Evolutionary conservation across 2,329 filamentous ascomycete species (phyloP).

Genomic region (Aspergillus sp.): DNA sequence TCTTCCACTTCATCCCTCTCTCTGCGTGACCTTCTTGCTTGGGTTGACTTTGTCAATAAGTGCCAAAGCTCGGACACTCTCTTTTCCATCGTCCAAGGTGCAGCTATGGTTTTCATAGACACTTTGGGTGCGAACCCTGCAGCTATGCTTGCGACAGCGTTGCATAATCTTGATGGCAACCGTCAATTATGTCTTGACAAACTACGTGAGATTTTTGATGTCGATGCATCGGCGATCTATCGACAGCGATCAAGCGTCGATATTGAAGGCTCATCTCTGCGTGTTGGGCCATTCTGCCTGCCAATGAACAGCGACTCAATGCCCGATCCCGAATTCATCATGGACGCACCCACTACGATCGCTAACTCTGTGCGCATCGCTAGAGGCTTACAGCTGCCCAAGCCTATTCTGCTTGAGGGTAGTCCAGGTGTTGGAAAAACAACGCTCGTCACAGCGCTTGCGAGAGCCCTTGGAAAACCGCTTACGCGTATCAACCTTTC

Average conservation of each 20-base stretch:
- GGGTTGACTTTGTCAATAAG: slow-evolving; percentile 88
- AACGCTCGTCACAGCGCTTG: slow-evolving; percentile 82
- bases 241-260: slow-evolving; percentile 61
- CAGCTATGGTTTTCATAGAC: slow-evolving; percentile 93
- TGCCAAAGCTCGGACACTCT: slow-evolving; percentile 52
- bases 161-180: slow-evolving; percentile 69
- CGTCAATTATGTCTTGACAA: slow-evolving; percentile 71
- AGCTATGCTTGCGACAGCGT: slow-evolving; percentile 73
- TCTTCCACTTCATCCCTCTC: slow-evolving; percentile 78
- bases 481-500: slow-evolving; percentile 95
- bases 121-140: slow-evolving; percentile 94
- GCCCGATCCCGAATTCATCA: slow-evolving; percentile 67
- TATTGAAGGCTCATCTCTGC: slow-evolving; percentile 57
- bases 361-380: slow-evolving; percentile 89
- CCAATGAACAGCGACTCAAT: slow-evolving; percentile 52
- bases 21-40: slow-evolving; percentile 86
- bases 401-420: slow-evolving; percentile 91
- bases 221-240: slow-evolving; percentile 68
- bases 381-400: slow-evolving; percentile 81
- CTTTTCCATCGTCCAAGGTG: slow-evolving; percentile 73
- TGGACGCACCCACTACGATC: slow-evolving; percentile 86
- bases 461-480: slow-evolving; percentile 74
- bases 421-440: slow-evolving; percentile 99
- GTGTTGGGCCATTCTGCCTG: slow-evolving; percentile 75
- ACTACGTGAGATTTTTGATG: slow-evolving; percentile 66